Evolutionary conservation across 1,284 basidiomycete species (phyloP), one percentile per base, ranked within the genome.

Genomic region (Melanopsichium pennsylvanicum): DNA sequence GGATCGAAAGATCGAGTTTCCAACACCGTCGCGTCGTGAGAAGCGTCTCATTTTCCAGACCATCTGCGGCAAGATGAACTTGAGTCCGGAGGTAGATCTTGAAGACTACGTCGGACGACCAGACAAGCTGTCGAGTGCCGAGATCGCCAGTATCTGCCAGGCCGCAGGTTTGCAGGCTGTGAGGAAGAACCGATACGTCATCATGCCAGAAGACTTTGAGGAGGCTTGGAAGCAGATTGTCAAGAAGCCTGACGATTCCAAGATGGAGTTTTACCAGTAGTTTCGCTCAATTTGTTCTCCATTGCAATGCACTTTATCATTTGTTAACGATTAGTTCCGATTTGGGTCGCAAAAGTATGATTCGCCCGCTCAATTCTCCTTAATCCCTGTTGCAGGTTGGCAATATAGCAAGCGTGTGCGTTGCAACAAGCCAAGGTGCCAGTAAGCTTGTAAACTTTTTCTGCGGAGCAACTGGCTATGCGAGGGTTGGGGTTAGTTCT

Each of bases 1-100:
- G 13, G 96, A 99, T 84, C 86, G 96, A 78, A 98, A 99, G 85
- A 99, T 99, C 72, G 96, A 98, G 83, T 98, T 98, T 85, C 96
- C 96, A 5, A 85, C 91, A 45, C 96, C 96, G 25, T 92, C 92
- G 23, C 85, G 96, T 59, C 87, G 96, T 74, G 96, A 99, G 84
- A 92, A 94, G 81, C 91, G 96, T 47, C 84, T 99, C 40, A 95
- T 99, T 74, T 98, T 97, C 89, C 96, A 98, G 82, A 97, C 96
- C 10, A 91, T 93, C 51, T 96, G 94, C 5, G 86, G 86, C 76
- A 97, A 96, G 84, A 99, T 99, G 96, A 97, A 96, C 81, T 86
- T 99, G 37, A 90, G 93, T 22, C 93, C 94, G 9, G 96, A 99
- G 80, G 96, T 99, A 11, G 96, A 99, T 82, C 84, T 99, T 34